Evolutionary conservation across 1,284 basidiomycete genomes (phyloP).

Genomic region (Trichosporon asahii): DNA sequence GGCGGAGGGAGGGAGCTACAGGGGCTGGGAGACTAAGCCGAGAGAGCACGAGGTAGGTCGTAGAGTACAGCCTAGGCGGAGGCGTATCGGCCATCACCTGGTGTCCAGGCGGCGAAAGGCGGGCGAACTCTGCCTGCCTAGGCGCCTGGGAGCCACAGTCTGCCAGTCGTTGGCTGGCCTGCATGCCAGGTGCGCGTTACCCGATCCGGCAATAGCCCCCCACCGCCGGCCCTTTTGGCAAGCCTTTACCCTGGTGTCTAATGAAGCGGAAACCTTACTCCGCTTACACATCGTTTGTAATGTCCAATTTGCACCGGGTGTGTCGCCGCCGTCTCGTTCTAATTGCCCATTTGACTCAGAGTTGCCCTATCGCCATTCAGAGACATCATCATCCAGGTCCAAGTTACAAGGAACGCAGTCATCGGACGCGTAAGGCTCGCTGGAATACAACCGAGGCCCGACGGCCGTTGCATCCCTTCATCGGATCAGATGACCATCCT

Average conservation of each 20-base stretch:
- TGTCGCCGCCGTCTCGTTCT: background rate
- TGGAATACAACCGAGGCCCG: constrained; percentile 3
- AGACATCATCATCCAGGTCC: background rate
- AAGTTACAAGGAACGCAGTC: background rate
- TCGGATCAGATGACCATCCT: background rate
- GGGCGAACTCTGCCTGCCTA: background rate
- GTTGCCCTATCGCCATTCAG: background rate
- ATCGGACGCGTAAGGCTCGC: background rate
- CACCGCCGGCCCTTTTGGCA: too few species aligned
- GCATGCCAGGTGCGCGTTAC: background rate
- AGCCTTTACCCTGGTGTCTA: background rate
- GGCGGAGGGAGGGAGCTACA: background rate
- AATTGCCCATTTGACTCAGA: background rate
- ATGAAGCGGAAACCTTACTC: background rate
- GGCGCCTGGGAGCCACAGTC: background rate
- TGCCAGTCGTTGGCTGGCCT: background rate
- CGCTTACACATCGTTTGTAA: background rate
- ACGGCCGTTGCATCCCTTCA: background rate
- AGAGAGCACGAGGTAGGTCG: background rate
- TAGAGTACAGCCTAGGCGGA: background rate
- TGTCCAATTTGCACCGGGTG: background rate
- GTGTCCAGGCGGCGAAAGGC: background rate
- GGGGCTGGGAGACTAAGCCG: background rate
- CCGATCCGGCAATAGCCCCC: background rate
- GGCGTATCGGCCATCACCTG: background rate